phyloP scores from a whole-genome alignment of 2,329 filamentous ascomycete genomes.

The Domatiomyces catenatus region DNA sequence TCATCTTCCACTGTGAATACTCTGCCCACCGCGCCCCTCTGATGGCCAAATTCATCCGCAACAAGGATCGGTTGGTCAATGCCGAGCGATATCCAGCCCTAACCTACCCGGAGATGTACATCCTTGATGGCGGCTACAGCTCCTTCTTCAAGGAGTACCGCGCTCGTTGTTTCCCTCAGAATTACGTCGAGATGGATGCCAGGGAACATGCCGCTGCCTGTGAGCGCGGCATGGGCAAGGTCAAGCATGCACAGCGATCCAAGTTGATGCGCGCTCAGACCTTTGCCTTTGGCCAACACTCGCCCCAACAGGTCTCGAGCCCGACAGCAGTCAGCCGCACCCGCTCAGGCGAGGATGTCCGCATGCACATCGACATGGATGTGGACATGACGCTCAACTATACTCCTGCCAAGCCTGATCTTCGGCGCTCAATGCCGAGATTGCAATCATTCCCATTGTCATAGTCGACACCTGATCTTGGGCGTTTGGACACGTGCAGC shows the following conservation, averaged over 20 bases:
- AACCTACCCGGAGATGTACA: slow-evolving; percentile 94
- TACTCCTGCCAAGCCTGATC: slow-evolving; percentile 7
- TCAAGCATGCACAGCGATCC: slow-evolving; percentile 57
- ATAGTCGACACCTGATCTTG: neutral
- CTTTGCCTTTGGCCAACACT: slow-evolving; percentile 77
- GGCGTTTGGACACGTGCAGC: neutral
- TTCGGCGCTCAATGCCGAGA: neutral
- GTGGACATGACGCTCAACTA: slow-evolving; percentile 15
- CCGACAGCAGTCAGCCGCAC: slow-evolving; percentile 37
- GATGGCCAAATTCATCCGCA: slow-evolving; percentile 87
- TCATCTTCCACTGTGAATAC: slow-evolving; percentile 97
- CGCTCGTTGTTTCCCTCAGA: slow-evolving; percentile 74
- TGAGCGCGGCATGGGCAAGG: slow-evolving; percentile 83
- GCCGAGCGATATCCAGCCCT: slow-evolving; percentile 72
- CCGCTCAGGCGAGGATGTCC: slow-evolving; percentile 6
- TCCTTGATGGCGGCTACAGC: slow-evolving; percentile 91
- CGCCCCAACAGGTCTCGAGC: slow-evolving; percentile 45
- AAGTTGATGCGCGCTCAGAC: slow-evolving; percentile 80
- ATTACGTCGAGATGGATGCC: slow-evolving; percentile 92
- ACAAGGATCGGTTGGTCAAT: slow-evolving; percentile 74
- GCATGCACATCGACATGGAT: slow-evolving; percentile 10
- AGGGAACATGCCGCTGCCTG: slow-evolving; percentile 85
- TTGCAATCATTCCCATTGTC: neutral
- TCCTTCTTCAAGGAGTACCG: slow-evolving; percentile 72
- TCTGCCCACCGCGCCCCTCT: slow-evolving; percentile 90